Base-by-base conservation (phyloP, 225 moss, liverwort and hornwort genomes). In the Neckera pumila region DNA sequence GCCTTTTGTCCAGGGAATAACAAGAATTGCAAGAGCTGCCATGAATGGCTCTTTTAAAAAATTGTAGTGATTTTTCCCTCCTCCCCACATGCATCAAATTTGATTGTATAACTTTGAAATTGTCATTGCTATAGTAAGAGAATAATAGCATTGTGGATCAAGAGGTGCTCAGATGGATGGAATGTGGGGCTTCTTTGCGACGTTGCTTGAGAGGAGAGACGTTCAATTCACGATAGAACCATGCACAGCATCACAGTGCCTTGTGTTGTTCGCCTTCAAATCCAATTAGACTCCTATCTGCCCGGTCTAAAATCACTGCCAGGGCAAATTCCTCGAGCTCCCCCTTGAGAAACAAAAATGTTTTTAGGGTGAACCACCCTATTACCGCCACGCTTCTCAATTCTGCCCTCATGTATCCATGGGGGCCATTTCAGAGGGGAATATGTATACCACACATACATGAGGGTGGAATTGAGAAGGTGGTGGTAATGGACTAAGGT, bases 161-260 rank as follows among this genome's bases (percentile, higher is more conserved):
- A 4, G 23, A 38, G 23, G 38, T 21, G 12, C 12, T n/a, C 4
- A 66, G 2, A 16, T 31, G 2, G 8, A 4, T 7, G 28, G 3
- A 10, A 5, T 3, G 7, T n/a, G 31, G 16, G 0, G 0, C 8
- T 42, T 42, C 3, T 42, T 26, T 26, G 5, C 0, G 0, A 8
- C 25, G 25, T 14, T 71, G 15, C 1, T 1, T 0, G 0, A 26
- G 71, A 71, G 0, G 1, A 42, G 16, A 9, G 15, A 9, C 4
- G 0, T 16, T 42, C 7, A 71, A 0, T 42, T 71, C 0, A 14
- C 71, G 42, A 71, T 0, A 2, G n/a, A n/a, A n/a, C n/a, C n/a
- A n/a, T n/a, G n/a, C n/a, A n/a, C n/a, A n/a, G n/a, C n/a, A n/a
- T n/a, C n/a, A n/a, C n/a, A n/a, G n/a, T n/a, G n/a, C n/a, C n/a